These are phyloP conservation scores for Grifola frondosa DNA, from an alignment of 1,284 basidiomycete species.

Conservation along the genomic window DNA sequence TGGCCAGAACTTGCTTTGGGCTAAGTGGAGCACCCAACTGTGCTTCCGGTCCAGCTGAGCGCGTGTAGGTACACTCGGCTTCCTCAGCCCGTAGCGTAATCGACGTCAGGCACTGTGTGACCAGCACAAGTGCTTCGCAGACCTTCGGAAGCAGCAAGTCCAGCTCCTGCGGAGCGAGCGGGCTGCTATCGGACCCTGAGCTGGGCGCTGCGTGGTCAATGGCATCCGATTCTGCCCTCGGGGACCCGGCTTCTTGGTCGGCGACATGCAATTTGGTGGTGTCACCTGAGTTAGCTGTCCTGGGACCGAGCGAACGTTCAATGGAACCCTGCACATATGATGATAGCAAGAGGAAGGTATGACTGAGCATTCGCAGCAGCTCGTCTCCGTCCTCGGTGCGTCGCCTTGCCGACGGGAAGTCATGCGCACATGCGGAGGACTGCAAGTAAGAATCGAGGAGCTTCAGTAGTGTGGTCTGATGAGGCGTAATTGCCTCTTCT, in stretches of 20 bases:
- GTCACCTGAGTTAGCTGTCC: too few species aligned
- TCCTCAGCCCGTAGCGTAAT: constrained; percentile 58
- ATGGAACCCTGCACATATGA: constrained; percentile 53
- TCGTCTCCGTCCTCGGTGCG: constrained; percentile 34
- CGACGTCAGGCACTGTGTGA: constrained; percentile 74
- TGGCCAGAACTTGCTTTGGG: constrained; percentile 16
- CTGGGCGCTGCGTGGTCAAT: neutral
- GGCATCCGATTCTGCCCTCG: neutral
- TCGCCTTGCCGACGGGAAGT: constrained; percentile 10
- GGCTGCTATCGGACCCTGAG: neutral
- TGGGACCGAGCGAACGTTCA: constrained; percentile 42
- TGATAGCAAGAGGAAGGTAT: constrained; percentile 54
- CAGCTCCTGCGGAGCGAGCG: constrained; percentile 35
- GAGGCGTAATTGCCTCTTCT: constrained; percentile 76
- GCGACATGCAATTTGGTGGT: too few species aligned
- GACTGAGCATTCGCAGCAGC: constrained; percentile 51
- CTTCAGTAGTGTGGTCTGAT: constrained; percentile 84
- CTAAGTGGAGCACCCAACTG: constrained; percentile 6
- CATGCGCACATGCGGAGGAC: constrained; percentile 27
- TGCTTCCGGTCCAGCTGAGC: neutral
- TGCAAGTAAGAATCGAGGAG: constrained; percentile 81
- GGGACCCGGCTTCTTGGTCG: neutral
- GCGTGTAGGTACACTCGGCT: constrained; percentile 4
- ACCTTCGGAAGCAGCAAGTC: constrained; percentile 72
- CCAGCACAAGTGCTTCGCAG: constrained; percentile 77